phyloP scores from a whole-genome alignment of 2,329 filamentous ascomycete genomes.

The Cladosporium cucumerinum region DNA sequence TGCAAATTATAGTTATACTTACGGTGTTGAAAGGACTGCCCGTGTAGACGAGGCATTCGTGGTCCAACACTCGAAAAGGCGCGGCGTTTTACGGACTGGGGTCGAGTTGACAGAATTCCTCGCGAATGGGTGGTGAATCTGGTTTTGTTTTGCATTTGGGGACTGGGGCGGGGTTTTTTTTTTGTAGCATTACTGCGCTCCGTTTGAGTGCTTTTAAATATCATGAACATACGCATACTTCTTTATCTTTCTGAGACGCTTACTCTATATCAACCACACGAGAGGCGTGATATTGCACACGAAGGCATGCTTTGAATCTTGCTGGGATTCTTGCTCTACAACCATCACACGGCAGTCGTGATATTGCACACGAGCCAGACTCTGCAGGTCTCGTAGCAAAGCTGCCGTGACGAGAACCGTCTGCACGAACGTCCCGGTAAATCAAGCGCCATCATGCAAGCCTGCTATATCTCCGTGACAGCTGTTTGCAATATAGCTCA shows the following conservation, averaged over 20 bases:
- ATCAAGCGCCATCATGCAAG: neutral
- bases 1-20: neutral
- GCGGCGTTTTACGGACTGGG: neutral
- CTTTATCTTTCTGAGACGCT: neutral
- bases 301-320: neutral
- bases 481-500: neutral
- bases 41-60: neutral
- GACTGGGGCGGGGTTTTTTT: neutral
- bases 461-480: neutral
- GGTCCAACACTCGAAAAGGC: constrained; percentile 5
- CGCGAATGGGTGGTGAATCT: neutral
- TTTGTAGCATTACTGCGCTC: constrained; percentile 9
- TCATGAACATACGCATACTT: constrained; percentile 2
- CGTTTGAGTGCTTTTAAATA: neutral
- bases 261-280: too few species aligned
- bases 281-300: too few species aligned
- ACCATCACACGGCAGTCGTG: too few species aligned
- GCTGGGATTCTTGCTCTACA: too few species aligned
- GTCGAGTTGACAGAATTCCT: neutral
- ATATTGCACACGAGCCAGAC: too few species aligned
- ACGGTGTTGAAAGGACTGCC: neutral
- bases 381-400: too few species aligned
- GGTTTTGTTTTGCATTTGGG: neutral
- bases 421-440: neutral
- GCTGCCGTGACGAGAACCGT: neutral